Base-by-base conservation (phyloP, 2,329 filamentous ascomycete species). In the Fusarium marasasianum region DNA sequence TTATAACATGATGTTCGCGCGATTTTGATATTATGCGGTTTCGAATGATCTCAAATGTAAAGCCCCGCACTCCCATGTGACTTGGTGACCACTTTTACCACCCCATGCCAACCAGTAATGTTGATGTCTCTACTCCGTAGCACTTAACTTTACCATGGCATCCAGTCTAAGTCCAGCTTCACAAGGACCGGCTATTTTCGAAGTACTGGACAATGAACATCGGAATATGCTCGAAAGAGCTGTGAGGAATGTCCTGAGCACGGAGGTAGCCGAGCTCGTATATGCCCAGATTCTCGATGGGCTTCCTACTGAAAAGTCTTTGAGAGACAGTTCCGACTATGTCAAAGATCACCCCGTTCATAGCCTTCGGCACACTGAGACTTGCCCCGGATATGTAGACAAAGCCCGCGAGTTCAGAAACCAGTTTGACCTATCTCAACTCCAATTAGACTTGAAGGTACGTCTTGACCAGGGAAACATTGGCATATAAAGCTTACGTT, bases 211-310 rank as follows among this genome's bases (percentile, higher is more conserved):
- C 0, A 5, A 31, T 4, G 10, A 31, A 5, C 51, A 55, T 5
- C 45, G 29, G n/a, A 12, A 24, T 0, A 4, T 13, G 1, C 5
- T 71, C 2, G n/a, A 56, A 1, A 18, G 37, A 31, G 69, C 69
- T 2, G 29, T 71, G 4, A n/a, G 5, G 1, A 72, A 72, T 2
- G 24, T 71, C 0, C 3, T 72, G 0, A n/a, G 33, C 8, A 72
- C 63, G 1, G 44, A 74, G 14, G n/a, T 38, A 9, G 51, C 72
- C 10, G 67, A 72, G 11, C 45, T 14, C 0, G 35, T 55, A 9
- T 69, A 56, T 11, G 68, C 68, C 5, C 58, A 74, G 9, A 69
- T 74, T 5, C 41, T 74, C 1, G 72, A 74, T 17, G 71, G 72
- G 3, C 38, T 74, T 8, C 72, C 71, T 0, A 69, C 26, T 4